Conservation (phyloP, 2,329 filamentous ascomycete species). For the Davidsoniella australis region DNA sequence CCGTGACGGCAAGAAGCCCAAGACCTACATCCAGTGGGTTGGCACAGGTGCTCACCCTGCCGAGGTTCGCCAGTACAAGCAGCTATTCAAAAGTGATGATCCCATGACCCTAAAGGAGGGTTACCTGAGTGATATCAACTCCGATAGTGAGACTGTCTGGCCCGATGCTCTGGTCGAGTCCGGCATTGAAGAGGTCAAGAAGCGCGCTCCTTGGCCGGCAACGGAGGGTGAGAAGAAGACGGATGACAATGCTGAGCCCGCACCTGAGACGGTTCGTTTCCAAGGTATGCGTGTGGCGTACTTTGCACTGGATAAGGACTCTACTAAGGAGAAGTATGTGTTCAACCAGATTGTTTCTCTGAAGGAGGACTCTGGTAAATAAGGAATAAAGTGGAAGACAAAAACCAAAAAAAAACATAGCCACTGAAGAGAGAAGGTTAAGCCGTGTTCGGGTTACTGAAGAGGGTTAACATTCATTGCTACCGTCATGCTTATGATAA, state of each 20-base stretch:
- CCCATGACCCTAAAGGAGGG: conserved; percentile 62
- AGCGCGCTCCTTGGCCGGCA: conserved; percentile 65
- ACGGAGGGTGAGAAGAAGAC: conserved; percentile 51
- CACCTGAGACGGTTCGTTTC: conserved; percentile 66
- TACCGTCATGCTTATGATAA: no score
- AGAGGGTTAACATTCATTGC: no score
- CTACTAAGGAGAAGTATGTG: conserved; percentile 61
- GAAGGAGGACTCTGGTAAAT: conserved; percentile 69
- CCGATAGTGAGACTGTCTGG: conserved; percentile 67
- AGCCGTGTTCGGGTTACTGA: no score
- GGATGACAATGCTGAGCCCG: conserved; percentile 29
- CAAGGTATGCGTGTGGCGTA: conserved; percentile 83
- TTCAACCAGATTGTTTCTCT: conserved; percentile 83
- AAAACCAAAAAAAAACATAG: no score
- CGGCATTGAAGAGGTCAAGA: conserved; percentile 62
- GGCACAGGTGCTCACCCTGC: conserved; percentile 45
- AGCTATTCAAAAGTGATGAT: conserved; percentile 74
- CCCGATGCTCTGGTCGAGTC: conserved; percentile 63
- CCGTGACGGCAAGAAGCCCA: conserved; percentile 54
- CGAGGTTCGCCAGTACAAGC: conserved; percentile 63
- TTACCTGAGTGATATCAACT: conserved; percentile 71
- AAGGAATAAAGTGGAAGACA: neutral
- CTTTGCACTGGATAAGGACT: conserved; percentile 67
- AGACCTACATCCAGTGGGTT: conserved; percentile 87
- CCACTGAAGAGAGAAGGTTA: no score